These are phyloP conservation scores for Periconia digitata DNA, from an alignment of 2,329 filamentous ascomycete genomes.

Conservation along the genomic window DNA sequence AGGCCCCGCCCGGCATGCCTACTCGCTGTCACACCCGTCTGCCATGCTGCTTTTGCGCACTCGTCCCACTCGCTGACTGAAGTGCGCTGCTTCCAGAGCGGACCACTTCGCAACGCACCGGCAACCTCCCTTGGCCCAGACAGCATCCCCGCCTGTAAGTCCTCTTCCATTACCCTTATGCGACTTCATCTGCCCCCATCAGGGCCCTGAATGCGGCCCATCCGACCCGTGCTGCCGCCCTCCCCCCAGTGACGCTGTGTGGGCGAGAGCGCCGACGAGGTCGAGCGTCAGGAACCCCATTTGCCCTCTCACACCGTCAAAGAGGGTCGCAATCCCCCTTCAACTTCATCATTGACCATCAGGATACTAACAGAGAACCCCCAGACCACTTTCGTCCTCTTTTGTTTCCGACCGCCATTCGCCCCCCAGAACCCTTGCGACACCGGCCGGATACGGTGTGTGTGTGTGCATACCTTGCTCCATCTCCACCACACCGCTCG, in stretches of 20 bases:
- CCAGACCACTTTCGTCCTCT: not conserved
- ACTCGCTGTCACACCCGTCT: conserved; percentile 15
- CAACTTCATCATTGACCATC: conserved; percentile 19
- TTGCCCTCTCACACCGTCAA: conserved; percentile 18
- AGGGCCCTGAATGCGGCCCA: conserved; percentile 18
- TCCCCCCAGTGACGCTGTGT: not conserved
- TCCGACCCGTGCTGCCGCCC: conserved; percentile 4
- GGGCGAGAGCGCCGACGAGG: conserved; percentile 31
- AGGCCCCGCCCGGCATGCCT: conserved; percentile 8
- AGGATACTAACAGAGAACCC: conserved; percentile 22
- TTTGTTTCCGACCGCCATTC: conserved; percentile 34
- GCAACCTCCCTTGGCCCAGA: conserved; percentile 25
- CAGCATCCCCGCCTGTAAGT: conserved; percentile 36
- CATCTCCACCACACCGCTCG: conserved; percentile 22
- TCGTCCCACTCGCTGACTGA: conserved; percentile 30
- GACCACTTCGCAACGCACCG: conserved; percentile 32
- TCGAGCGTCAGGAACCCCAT: conserved; percentile 21
- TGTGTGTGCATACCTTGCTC: conserved; percentile 12
- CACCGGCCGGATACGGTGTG: conserved; percentile 44
- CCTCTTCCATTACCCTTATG: conserved; percentile 29
- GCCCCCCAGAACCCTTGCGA: conserved; percentile 40
- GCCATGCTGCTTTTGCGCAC: conserved; percentile 11
- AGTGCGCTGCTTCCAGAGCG: conserved; percentile 38
- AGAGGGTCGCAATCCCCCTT: conserved; percentile 18
- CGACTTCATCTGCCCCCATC: conserved; percentile 28